Evolutionary conservation across 768 basidiomycete genomes (phyloP).

Genomic region (Xerocomellus dryophilus): DNA sequence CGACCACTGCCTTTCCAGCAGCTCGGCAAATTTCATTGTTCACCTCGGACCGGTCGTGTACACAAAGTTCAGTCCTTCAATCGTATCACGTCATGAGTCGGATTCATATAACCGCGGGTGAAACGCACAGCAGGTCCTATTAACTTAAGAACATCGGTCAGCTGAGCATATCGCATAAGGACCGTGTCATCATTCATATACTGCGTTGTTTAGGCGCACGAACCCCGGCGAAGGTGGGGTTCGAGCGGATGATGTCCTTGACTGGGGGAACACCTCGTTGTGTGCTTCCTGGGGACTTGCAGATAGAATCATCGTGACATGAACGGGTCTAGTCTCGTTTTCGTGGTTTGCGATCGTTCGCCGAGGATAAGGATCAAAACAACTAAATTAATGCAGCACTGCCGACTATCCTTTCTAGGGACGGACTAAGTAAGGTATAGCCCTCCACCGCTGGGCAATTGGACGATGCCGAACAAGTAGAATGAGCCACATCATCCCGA

Average conservation of each 20-base stretch:
- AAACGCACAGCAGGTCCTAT: conserved; percentile 15
- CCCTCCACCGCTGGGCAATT: conserved; percentile 4
- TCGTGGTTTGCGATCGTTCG: conserved; percentile 1
- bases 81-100: conserved; percentile 30
- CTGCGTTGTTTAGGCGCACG: conserved; percentile 24
- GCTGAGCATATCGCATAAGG: conserved; percentile 20
- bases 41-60: conserved; percentile 15
- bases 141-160: conserved; percentile 15
- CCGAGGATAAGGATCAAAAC: conserved; percentile 14
- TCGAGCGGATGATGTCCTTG: conserved; percentile 1
- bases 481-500: conserved; percentile 27
- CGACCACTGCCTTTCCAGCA: conserved; percentile 6
- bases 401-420: conserved; percentile 12
- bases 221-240: conserved; percentile 14
- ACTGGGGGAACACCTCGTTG: conserved; percentile 14
- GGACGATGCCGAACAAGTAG: conserved; percentile 18
- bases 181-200: conserved; percentile 16
- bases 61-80: conserved; percentile 26
- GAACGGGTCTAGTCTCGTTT: conserved; percentile 1
- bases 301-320: conserved; percentile 1
- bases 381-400: conserved; percentile 12
- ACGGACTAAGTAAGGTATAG: conserved; percentile 7
- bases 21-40: conserved; percentile 13
- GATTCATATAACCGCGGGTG: conserved; percentile 14
- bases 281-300: not conserved